Percentiles rank a stretch among this genome's conserved stretches.
Conservation (phyloP, 768 basidiomycete species). For the Mycena albidolilacea region DNA sequence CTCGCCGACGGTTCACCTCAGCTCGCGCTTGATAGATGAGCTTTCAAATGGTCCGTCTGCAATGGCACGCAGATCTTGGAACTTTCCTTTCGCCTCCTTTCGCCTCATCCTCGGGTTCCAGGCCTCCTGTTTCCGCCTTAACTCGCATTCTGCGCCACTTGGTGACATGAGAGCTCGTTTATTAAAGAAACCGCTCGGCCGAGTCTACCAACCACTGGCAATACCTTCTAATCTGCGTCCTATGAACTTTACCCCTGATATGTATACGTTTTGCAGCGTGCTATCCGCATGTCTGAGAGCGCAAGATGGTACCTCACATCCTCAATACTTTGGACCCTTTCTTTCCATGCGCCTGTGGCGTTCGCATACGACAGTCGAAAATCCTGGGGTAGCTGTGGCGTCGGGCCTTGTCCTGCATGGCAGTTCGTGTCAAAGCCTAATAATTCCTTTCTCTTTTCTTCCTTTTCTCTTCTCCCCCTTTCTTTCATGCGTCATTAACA, state of each 20-base stretch:
- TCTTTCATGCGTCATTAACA: not conserved
- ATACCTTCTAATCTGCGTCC: constrained; percentile 17
- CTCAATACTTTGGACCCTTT: not conserved
- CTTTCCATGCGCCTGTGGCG: not conserved
- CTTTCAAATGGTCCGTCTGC: constrained; percentile 27
- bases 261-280: constrained; percentile 26
- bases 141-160: constrained; percentile 26
- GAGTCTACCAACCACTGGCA: not conserved
- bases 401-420: not conserved
- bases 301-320: not conserved
- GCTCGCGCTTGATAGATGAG: not conserved
- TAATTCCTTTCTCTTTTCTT: not conserved
- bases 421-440: constrained; percentile 2
- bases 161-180: constrained; percentile 29
- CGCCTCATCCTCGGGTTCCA: constrained; percentile 8
- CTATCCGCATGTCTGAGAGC: constrained; percentile 18
- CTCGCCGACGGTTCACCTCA: not conserved
- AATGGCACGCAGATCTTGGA: constrained; percentile 6
- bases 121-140: constrained; percentile 14
- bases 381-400: not conserved
- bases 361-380: not conserved
- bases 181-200: constrained; percentile 11
- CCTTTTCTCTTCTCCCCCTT: not conserved
- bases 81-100: constrained; percentile 5
- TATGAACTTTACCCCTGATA: constrained; percentile 25